Percentiles rank a stretch among this genome's conserved stretches.
Conservation (phyloP, 2,329 filamentous ascomycete genomes). For the Lizonia empirigonia region DNA sequence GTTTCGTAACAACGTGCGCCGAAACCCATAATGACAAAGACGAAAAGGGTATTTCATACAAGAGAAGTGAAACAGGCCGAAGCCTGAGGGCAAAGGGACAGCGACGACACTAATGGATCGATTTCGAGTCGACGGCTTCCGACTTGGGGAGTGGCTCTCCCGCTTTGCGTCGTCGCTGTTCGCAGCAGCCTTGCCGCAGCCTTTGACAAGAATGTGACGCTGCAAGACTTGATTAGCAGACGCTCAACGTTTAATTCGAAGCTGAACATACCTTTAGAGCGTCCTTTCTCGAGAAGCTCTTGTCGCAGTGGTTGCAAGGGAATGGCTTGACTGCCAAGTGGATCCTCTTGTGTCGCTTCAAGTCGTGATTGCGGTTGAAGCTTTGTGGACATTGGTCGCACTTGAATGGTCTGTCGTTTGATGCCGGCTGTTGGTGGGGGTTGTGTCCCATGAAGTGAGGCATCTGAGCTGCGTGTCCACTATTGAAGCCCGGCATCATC, state of each 20-base stretch:
- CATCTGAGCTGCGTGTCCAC: conserved; percentile 66
- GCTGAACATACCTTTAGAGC: conserved; percentile 80
- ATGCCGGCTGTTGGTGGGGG: conserved; percentile 56
- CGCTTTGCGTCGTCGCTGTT: conserved; percentile 41
- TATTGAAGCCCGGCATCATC: conserved; percentile 66
- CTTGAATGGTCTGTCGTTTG: conserved; percentile 87
- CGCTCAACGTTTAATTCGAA: conserved; percentile 40
- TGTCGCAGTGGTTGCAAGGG: conserved; percentile 88
- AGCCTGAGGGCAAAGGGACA: conserved; percentile 9
- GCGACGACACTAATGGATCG: conserved; percentile 29
- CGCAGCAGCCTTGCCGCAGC: conserved; percentile 61
- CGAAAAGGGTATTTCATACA: conserved; percentile 45
- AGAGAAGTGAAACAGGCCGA: conserved; percentile 32
- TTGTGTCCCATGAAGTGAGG: conserved; percentile 65
- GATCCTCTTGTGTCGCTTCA: conserved; percentile 95
- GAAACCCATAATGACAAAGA: conserved; percentile 15
- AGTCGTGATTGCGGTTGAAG: conserved; percentile 94
- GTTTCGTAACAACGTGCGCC: conserved; percentile 26
- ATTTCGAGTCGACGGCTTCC: conserved; percentile 39
- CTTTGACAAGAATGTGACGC: conserved; percentile 71
- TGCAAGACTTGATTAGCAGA: conserved; percentile 36
- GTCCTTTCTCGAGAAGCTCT: conserved; percentile 96
- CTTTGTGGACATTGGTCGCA: conserved; percentile 91
- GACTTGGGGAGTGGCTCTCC: conserved; percentile 44
- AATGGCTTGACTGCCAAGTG: conserved; percentile 96